These are phyloP conservation scores for Iberis amara DNA, from an alignment of 441 rosid genomes.

Conservation along the genomic window DNA sequence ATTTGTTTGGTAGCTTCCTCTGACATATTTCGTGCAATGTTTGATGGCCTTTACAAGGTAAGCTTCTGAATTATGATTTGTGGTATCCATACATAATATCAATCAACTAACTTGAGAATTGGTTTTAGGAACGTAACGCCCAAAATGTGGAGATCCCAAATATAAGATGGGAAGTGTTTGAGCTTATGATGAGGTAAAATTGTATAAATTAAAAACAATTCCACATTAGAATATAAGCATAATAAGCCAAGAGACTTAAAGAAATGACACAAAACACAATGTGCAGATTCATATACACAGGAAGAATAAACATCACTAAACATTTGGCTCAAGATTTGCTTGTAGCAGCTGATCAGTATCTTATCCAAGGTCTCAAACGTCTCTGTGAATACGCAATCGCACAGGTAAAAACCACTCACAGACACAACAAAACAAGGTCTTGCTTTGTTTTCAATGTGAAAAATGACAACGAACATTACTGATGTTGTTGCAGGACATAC, in stretches of 20 bases:
- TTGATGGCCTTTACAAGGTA: constrained; percentile 63
- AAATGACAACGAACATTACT: constrained; percentile 4
- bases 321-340: constrained; percentile 60
- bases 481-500: constrained; percentile 39
- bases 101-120: constrained; percentile 14
- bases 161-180: constrained; percentile 64
- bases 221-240: background rate
- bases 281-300: constrained; percentile 58
- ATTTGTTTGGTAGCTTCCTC: constrained; percentile 72
- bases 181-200: constrained; percentile 60
- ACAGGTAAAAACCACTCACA: constrained; percentile 35
- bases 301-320: constrained; percentile 39
- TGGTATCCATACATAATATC: constrained; percentile 7
- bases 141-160: constrained; percentile 65
- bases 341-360: constrained; percentile 70
- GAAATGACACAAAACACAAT: constrained; percentile 1
- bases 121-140: constrained; percentile 53
- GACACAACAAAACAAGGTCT: background rate
- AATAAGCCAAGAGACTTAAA: constrained; percentile 6
- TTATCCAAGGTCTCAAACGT: constrained; percentile 55
- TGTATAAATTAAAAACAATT: constrained; percentile 4
- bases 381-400: constrained; percentile 55
- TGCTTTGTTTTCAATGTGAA: background rate
- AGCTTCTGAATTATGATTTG: constrained; percentile 18
- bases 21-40: constrained; percentile 70